Base-by-base conservation (phyloP, 306 rosid species). In the Malus fusca region DNA sequence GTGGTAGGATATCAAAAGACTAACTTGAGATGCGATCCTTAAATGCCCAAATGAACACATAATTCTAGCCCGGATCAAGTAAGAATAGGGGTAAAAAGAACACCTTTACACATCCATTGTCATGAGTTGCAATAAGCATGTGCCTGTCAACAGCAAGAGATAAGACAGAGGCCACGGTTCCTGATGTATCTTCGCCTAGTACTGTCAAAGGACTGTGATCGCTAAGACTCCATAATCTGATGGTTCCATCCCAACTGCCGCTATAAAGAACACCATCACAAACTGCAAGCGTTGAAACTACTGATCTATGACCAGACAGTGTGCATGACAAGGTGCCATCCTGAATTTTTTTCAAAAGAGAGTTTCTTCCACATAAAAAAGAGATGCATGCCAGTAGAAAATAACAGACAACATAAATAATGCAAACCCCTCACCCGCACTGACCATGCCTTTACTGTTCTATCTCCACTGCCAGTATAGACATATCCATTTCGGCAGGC, bases 161-260 rank as follows among this genome's bases (percentile, higher is more conserved):
- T 78, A 90, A 74, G 87, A 94, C 80, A 70, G 96, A 85, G 74
- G 79, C 78, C 85, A 81, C 66, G 40, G 84, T 78, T 82, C 87
- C 88, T 69, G 82, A 81, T 76, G 77, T 28, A 71, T 82, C 95
- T 83, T 88, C 95, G 82, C 88, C 98, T 69, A 92, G 77, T 14
- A 90, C 93, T 1, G 96, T 78, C 89, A 94, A 85, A 31, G 85
- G 88, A 84, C 93, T 88, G 69, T 88, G 97, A 87, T 94, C 90
- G 52, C 73, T 65, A 44, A 94, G 98, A 86, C 90, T 90, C 98
- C 98, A 94, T 82, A 94, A 75, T 77, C 97, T 84, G 76, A 94
- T 61, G 51, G 97, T 92, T 82, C 98, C 96, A 82, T 94, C 98
- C 98, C 96, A 94, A 81, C 98, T 94, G 69, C 97, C 98, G 60